Percentiles rank a stretch among this genome's conserved stretches.
phyloP scores from a whole-genome alignment of 805 yeast species.

The Starmera quercuum region DNA sequence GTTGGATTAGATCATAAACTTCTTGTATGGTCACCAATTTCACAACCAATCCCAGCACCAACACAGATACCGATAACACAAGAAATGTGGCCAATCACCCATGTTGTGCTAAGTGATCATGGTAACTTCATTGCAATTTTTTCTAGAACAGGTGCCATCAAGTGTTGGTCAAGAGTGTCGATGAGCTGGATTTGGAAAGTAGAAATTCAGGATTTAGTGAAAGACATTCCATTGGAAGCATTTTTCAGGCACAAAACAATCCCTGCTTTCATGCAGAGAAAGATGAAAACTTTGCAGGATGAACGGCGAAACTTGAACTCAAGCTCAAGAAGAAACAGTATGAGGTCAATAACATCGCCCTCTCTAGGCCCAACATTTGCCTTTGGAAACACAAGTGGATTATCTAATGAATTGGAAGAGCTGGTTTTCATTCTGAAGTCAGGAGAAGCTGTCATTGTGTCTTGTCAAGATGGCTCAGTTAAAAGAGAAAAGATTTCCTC shows the following conservation, averaged over 20 bases:
- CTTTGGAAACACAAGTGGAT: conserved; percentile 15
- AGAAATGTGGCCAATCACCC: conserved; percentile 56
- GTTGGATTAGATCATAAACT: conserved; percentile 70
- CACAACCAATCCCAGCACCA: conserved; percentile 38
- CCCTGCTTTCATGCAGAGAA: conserved; percentile 34
- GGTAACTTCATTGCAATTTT: conserved; percentile 54
- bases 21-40: conserved; percentile 66
- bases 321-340: conserved; percentile 26
- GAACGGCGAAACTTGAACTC: conserved; percentile 7
- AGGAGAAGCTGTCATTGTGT: conserved; percentile 42
- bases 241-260: conserved; percentile 52
- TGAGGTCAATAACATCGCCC: conserved; percentile 20
- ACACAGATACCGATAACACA: conserved; percentile 33
- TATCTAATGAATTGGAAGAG: conserved; percentile 22
- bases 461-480: conserved; percentile 41
- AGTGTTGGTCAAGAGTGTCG: conserved; percentile 51
- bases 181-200: conserved; percentile 54
- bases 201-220: conserved; percentile 26
- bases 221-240: conserved; percentile 39
- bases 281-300: conserved; percentile 16
- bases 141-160: conserved; percentile 42
- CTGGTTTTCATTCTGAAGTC: conserved; percentile 43
- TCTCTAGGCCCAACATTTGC: conserved; percentile 12
- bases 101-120: conserved; percentile 45
- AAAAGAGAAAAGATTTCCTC: conserved; percentile 25